A percentile compares a stretch with the other conserved stretches of the same genome.
These are phyloP conservation scores for Myochromella boudieri DNA, from an alignment of 768 basidiomycete species.

Conservation along the genomic window DNA sequence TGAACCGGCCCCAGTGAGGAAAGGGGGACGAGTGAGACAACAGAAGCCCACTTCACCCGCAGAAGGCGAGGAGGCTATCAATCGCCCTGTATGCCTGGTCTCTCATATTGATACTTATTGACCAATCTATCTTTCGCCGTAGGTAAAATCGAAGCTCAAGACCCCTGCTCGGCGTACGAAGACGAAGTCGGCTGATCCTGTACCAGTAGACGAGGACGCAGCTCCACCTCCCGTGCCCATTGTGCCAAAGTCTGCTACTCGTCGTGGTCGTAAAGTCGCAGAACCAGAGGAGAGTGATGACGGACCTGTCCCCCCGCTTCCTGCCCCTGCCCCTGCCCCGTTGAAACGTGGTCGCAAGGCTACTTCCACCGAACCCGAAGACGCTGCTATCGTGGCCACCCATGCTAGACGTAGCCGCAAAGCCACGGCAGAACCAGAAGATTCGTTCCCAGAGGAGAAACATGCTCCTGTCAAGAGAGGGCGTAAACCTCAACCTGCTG, in stretches of 20 bases:
- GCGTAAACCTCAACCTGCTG: conserved; percentile 17
- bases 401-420: conserved; percentile 20
- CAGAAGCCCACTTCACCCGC: not conserved
- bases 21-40: conserved; percentile 11
- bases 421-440: conserved; percentile 12
- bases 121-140: not conserved
- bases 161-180: not conserved
- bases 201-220: not conserved
- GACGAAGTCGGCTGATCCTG: not conserved
- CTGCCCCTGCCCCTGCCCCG: conserved; percentile 7
- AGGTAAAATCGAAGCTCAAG: conserved; percentile 8
- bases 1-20: not conserved
- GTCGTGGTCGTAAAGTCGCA: conserved; percentile 20
- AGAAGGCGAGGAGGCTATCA: not conserved
- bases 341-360: conserved; percentile 15
- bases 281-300: conserved; percentile 11
- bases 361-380: conserved; percentile 24
- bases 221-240: not conserved
- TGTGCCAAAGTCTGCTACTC: not conserved
- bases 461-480: conserved; percentile 13
- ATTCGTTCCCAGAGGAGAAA: conserved; percentile 13
- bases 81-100: not conserved
- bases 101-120: not conserved
- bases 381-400: conserved; percentile 9
- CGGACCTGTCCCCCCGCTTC: not conserved